Percentiles rank a stretch among this genome's conserved stretches.
phyloP scores from a whole-genome alignment of 495 filamentous ascomycete genomes.

The Margaritispora aquatica region DNA sequence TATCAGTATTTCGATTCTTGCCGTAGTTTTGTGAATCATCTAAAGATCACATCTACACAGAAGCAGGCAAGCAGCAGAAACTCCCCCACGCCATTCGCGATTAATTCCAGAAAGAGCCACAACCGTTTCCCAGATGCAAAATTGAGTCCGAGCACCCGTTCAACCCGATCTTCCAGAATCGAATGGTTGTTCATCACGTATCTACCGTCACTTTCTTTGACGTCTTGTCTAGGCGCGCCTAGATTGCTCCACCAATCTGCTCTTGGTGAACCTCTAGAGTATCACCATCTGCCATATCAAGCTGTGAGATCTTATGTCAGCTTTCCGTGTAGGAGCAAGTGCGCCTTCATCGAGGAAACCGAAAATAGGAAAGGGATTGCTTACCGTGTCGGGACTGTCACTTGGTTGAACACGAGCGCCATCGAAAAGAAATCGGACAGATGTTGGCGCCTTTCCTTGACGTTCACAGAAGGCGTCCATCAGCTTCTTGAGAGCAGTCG shows the following conservation, averaged over 20 bases:
- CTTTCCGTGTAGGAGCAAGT: background rate
- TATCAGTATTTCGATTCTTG: too few relatives aligned
- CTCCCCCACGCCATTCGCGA: background rate
- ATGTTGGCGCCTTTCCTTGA: conserved; percentile 78
- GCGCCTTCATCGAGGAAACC: background rate
- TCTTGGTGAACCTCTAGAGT: conserved; percentile 98
- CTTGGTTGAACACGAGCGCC: conserved; percentile 81
- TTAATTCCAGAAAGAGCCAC: background rate
- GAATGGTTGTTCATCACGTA: background rate
- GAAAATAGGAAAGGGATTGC: conserved; percentile 22
- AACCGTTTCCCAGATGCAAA: conserved; percentile 20
- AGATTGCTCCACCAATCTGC: conserved; percentile 69
- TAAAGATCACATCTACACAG: background rate
- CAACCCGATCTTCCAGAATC: background rate
- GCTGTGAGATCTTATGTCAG: conserved; percentile 42
- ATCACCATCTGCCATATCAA: conserved; percentile 96
- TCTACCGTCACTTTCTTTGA: background rate
- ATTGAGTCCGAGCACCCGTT: background rate
- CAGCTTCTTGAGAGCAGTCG: conserved; percentile 90
- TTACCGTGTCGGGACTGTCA: conserved; percentile 87
- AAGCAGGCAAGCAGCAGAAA: too few relatives aligned
- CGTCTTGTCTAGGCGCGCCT: background rate
- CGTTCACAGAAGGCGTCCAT: conserved; percentile 99
- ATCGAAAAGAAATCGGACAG: conserved; percentile 93
- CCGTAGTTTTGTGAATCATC: too few relatives aligned